phyloP scores from a whole-genome alignment of 495 filamentous ascomycete species.

The Hypoxylon cercidicola region DNA sequence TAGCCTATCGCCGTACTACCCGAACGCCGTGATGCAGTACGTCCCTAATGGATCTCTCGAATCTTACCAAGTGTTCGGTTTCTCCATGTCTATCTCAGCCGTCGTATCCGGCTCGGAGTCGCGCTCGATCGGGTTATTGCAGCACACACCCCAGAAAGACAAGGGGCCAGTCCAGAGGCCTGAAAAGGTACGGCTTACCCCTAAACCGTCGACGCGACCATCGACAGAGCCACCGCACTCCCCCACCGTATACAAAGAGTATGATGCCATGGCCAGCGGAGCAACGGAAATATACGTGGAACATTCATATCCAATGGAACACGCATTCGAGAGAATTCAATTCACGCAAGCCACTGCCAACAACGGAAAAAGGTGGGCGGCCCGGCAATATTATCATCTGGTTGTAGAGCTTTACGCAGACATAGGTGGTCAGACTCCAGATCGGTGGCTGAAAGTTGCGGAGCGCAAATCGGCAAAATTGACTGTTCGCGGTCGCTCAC shows the following conservation, averaged over 20 bases:
- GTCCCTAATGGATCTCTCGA: constrained; percentile 48
- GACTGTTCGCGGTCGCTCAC: constrained; percentile 92
- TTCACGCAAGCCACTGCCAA: constrained; percentile 97
- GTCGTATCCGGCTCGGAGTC: constrained; percentile 81
- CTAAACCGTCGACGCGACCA: constrained; percentile 56
- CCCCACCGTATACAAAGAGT: constrained; percentile 57
- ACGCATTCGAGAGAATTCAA: constrained; percentile 92
- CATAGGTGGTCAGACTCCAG: constrained; percentile 58
- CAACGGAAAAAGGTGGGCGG: constrained; percentile 90
- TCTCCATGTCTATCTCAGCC: constrained; percentile 88
- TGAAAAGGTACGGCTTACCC: constrained; percentile 73
- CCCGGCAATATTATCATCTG: constrained; percentile 94
- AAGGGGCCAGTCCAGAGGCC: constrained; percentile 87
- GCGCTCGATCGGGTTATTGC: constrained; percentile 86
- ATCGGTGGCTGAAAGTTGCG: constrained; percentile 80
- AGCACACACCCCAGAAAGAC: constrained; percentile 95
- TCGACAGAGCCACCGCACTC: no score
- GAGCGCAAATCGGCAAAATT: constrained; percentile 82
- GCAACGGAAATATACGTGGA: no score
- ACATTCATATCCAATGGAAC: constrained; percentile 60
- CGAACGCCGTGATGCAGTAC: constrained; percentile 54
- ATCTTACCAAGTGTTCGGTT: constrained; percentile 66
- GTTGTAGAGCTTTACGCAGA: constrained; percentile 90
- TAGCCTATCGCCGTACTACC: constrained; percentile 63
- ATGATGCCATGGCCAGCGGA: constrained; percentile 45